Evolutionary conservation across 176 grass and related monocot genomes (phyloP).

Genomic region (Thinopyrum elongatum): DNA sequence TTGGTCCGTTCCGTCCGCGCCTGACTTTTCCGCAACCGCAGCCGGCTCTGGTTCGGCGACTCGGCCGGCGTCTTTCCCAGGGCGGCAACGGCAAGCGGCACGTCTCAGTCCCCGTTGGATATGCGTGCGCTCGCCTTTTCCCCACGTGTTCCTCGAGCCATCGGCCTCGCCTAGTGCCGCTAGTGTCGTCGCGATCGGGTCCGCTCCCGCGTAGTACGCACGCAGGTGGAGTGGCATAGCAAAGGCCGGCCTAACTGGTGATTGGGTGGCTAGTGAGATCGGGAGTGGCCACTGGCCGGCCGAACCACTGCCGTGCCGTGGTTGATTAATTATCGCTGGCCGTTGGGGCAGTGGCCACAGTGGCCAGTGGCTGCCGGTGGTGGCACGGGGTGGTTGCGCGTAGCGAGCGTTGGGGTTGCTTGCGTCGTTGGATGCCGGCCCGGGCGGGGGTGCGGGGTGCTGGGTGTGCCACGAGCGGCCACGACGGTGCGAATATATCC

Average conservation of each 20-base stretch:
- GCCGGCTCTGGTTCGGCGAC: neutral
- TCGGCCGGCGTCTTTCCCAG: neutral
- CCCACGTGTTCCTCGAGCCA: constrained; percentile 46
- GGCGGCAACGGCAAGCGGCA: neutral
- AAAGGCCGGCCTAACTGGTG: neutral
- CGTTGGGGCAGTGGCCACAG: neutral
- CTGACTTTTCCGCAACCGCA: neutral
- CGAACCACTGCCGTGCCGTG: constrained; percentile 12
- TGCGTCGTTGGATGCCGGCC: too few relatives aligned
- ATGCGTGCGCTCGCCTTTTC: neutral
- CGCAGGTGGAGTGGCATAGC: neutral
- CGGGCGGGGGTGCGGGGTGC: too few relatives aligned
- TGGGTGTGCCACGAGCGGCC: constrained; percentile 12
- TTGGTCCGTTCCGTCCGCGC: neutral
- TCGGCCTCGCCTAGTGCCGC: neutral
- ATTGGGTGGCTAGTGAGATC: neutral
- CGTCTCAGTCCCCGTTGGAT: constrained; percentile 9
- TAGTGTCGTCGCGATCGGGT: neutral
- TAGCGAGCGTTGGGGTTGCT: too few relatives aligned
- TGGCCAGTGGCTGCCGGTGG: neutral
- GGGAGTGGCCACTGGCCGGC: constrained; percentile 24
- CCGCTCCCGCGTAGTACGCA: neutral
- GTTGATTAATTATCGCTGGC: constrained; percentile 22
- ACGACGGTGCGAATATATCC: neutral
- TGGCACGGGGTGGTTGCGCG: constrained; percentile 4